Evolutionary conservation across 1,284 basidiomycete genomes (phyloP), one percentile per base, ranked within the genome.

Genomic region (Tylopilus sp.): DNA sequence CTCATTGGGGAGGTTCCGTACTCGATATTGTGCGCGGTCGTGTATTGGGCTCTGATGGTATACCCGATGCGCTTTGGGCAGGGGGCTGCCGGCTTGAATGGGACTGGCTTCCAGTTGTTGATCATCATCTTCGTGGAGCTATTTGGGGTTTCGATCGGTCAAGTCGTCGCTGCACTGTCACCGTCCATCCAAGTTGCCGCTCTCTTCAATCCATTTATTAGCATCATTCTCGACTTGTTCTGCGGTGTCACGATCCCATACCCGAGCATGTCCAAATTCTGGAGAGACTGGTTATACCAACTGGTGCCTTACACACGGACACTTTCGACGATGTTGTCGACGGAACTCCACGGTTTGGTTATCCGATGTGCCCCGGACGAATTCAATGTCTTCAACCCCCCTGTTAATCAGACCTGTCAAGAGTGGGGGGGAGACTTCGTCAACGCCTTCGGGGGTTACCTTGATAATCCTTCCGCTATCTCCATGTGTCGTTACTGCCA

Each of bases 241-340:
- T 89, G 86, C 53, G 89, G 92, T 71, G 89, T 94, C 28, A 85
- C 86, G 2, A 81, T 92, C 46, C 89, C 90, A 0, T 87, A 78
- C 55, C 78, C 82, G 2, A 76, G 76, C 0, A 70, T 92, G 67
- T 74, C 76, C 36, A 66, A 69, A 31, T 93, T 92, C 76, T 93
- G 88, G 84, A 70, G 78, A 54, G 72, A 73, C 16, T 93, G 89
- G 86, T 65, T 91, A 36, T 90, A 89, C 66, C 71, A 82, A 53
- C 67, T 89, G 7, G 73, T 74, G 34, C 83, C 83, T 0, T 92
- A 83, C 70, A 91, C 87, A 2, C 79, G 87, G 29, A 75, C 82
- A n/a, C 69, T 92, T 34, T 75, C 80, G 3, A 76, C 89, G 12
- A 84, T 95, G 72, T 71, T 92, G 46, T 79, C 87, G 1, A 91